Evolutionary conservation across 2,329 filamentous ascomycete genomes (phyloP), one percentile per base, ranked within the genome.

Genomic region (Sarocladium strictum): DNA sequence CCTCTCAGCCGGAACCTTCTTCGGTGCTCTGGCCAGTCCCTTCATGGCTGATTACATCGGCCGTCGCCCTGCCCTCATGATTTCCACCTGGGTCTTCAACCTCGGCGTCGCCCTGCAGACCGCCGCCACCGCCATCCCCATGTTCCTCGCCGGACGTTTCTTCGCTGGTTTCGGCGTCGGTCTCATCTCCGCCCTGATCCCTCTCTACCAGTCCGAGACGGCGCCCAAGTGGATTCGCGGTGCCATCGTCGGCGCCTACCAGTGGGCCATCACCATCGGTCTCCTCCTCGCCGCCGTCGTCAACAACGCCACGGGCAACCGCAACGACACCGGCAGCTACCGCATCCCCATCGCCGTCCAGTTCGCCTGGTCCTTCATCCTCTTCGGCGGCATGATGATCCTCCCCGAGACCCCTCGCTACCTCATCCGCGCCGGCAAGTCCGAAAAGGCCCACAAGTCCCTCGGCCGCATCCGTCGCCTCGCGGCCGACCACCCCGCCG

Each of bases 331-430:
- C 0, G 78, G 79, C 7, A 80, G 74, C 14, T 86, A 86, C 67
- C 79, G 83, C 1, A 85, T 86, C 54, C 83, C 83, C 14, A 77
- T 86, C 55, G 80, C 76, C 3, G 64, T 86, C 1, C 83, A 86
- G 63, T 87, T 90, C 58, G 73, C 78, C 2, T 90, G 86, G 85
- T 81, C 85, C 5, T 66, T 89, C 23, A 76, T 90, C 57, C 77
- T 90, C 19, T 79, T 84, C 54, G 41, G 59, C 40, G 87, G 87
- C 54, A 81, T 90, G 74, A 57, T 86, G 24, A 56, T 89, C 54
- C 77, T 91, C 1, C 87, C 87, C 6, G 87, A 91, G 65, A 89
- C 87, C 0, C 87, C 87, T 1, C 81, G 87, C 21, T 91, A 76
- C 67, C 72, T 87, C 15, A 83, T 90, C 69, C 87, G 84, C 68